Percentiles rank a stretch among this genome's conserved stretches.
These are phyloP conservation scores for Pleurotus citrinopileatus DNA, from an alignment of 768 basidiomycete species.

Conservation along the genomic window DNA sequence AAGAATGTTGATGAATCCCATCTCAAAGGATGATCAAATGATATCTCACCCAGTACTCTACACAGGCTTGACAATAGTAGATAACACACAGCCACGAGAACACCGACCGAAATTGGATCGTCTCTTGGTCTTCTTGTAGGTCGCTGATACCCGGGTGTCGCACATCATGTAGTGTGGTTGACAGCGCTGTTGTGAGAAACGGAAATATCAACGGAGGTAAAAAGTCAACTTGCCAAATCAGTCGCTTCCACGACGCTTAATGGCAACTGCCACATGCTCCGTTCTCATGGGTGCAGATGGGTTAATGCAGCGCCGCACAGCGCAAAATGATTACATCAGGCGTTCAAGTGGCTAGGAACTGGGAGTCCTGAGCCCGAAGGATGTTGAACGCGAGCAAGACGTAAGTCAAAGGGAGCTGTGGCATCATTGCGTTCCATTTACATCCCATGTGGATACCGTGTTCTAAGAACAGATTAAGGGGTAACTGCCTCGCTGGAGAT, in stretches of 20 bases:
- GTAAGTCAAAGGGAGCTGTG: neutral
- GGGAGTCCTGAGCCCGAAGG: too few species aligned
- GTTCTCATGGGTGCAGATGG: constrained; percentile 7
- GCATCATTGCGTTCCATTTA: neutral
- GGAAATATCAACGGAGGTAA: constrained; percentile 1
- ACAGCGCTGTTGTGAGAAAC: neutral
- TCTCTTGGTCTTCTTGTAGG: neutral
- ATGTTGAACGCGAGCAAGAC: constrained; percentile 3
- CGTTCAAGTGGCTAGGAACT: neutral
- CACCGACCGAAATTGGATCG: neutral
- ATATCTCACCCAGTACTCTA: neutral
- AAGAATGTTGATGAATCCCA: neutral
- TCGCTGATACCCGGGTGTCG: neutral
- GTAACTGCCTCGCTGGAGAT: neutral
- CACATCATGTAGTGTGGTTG: neutral
- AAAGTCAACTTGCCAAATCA: neutral
- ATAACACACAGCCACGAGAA: neutral
- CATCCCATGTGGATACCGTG: constrained; percentile 4
- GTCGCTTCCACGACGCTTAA: neutral
- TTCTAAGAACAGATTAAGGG: constrained; percentile 5
- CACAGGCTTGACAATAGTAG: neutral
- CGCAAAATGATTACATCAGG: neutral
- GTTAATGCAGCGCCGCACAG: neutral
- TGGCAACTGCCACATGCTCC: constrained; percentile 6
- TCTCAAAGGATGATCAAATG: neutral